Evolutionary conservation across 2,329 filamentous ascomycete species (phyloP).

Genomic region (Metarhizium rileyi): DNA sequence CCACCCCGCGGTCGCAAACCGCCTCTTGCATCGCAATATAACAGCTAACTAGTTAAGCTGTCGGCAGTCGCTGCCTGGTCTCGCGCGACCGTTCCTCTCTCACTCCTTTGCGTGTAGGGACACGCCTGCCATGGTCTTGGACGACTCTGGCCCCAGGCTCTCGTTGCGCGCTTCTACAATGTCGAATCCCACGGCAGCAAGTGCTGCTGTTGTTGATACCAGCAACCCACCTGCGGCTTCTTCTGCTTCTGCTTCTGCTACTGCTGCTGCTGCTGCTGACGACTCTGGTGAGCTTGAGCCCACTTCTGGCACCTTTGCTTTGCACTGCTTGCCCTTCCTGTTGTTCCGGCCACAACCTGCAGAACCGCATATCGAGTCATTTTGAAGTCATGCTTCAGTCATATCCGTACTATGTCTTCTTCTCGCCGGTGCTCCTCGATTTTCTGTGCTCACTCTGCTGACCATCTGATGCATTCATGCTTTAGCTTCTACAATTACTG

Average conservation of each 20-base stretch:
- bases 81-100: not conserved
- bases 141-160: conserved; percentile 27
- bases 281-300: conserved; percentile 29
- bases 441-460: conserved; percentile 14
- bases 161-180: conserved; percentile 23
- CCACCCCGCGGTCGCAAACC: conserved; percentile 8
- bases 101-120: not conserved
- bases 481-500: conserved; percentile 40
- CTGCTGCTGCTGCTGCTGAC: conserved; percentile 22
- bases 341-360: conserved; percentile 12
- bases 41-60: not conserved
- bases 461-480: conserved; percentile 11
- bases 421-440: not conserved
- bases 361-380: not conserved
- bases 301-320: conserved; percentile 1
- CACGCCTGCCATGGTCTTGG: conserved; percentile 27
- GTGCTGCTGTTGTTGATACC: conserved; percentile 18
- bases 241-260: conserved; percentile 16
- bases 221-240: conserved; percentile 10
- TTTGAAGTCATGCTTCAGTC: not conserved
- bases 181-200: conserved; percentile 25
- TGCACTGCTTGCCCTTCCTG: conserved; percentile 23
- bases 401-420: not conserved
- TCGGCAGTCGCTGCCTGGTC: not conserved
- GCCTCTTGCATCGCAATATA: not conserved